Percentiles rank a stretch among this genome's conserved stretches.
These are phyloP conservation scores for Carex scoparia DNA, from an alignment of 176 grass and related monocot species.

Conservation along the genomic window DNA sequence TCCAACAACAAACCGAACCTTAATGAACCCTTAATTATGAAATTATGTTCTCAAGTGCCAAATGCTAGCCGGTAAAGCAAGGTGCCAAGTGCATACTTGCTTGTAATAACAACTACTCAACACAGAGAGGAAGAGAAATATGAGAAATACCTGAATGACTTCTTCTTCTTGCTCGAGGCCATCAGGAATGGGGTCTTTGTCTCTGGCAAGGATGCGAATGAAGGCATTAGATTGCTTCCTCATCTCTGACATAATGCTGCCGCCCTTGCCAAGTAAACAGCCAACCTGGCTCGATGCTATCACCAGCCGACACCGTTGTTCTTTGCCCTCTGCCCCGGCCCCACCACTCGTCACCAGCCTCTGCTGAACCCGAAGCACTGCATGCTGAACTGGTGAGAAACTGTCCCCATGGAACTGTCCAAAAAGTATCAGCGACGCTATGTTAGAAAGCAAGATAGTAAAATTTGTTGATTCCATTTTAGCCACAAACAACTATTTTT, in stretches of 20 bases:
- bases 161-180: constrained; percentile 66
- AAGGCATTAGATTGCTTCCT: constrained; percentile 86
- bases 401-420: constrained; percentile 66
- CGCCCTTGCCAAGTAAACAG: constrained; percentile 90
- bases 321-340: constrained; percentile 45
- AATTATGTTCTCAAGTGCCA: background rate
- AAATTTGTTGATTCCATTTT: background rate
- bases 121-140: background rate
- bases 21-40: background rate
- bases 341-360: constrained; percentile 43
- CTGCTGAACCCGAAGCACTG: constrained; percentile 73
- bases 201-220: constrained; percentile 74
- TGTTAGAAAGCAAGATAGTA: constrained; percentile 3
- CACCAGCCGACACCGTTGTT: constrained; percentile 49
- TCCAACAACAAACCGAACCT: background rate
- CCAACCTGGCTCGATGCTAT: constrained; percentile 76
- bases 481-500: background rate
- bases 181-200: constrained; percentile 66
- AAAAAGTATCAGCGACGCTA: background rate
- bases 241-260: constrained; percentile 85
- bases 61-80: background rate
- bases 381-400: constrained; percentile 84
- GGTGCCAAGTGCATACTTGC: background rate
- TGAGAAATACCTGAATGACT: constrained; percentile 63
- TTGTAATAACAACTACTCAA: constrained; percentile 15